A percentile compares a stretch with the other conserved stretches of the same genome.
phyloP scores from a whole-genome alignment of 306 rosid species.

The Sesbania bispinosa region DNA sequence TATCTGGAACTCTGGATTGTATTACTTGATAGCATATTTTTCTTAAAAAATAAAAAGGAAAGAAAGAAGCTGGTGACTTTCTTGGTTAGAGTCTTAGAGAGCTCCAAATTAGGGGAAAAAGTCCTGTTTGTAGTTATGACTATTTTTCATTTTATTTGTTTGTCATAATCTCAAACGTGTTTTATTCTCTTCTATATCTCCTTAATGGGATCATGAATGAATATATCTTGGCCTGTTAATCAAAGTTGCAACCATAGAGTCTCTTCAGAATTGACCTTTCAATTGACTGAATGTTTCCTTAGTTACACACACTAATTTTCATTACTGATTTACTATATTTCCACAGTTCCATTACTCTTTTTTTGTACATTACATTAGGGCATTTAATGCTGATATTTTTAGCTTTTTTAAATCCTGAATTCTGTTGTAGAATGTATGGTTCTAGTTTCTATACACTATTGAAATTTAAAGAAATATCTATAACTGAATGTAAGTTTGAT shows the following conservation, averaged over 20 bases:
- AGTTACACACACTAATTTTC: background rate
- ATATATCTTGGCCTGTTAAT: background rate
- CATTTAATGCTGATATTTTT: background rate
- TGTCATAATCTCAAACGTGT: background rate
- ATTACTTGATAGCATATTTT: slow-evolving; percentile 18
- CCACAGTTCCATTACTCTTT: background rate
- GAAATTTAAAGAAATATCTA: slow-evolving; percentile 9
- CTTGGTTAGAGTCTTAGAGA: slow-evolving; percentile 17
- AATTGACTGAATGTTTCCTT: background rate
- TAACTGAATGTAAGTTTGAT: slow-evolving; percentile 1
- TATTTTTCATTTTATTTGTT: background rate
- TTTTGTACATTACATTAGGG: background rate
- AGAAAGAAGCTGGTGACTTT: background rate
- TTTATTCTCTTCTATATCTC: slow-evolving; percentile 1
- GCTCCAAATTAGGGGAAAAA: background rate
- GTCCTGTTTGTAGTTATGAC: background rate
- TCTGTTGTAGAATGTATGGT: background rate
- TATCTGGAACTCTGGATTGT: background rate
- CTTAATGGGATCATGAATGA: slow-evolving; percentile 9
- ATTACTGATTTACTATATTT: background rate
- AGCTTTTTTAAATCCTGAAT: background rate
- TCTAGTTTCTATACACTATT: slow-evolving; percentile 3
- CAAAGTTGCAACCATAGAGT: background rate
- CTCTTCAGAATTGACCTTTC: background rate
- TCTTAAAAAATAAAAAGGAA: background rate